A percentile compares a stretch with the other conserved stretches of the same genome.
Evolutionary conservation across 371 early-diverging fungal genomes (phyloP).

Genomic region (Actinomucor elegans): DNA sequence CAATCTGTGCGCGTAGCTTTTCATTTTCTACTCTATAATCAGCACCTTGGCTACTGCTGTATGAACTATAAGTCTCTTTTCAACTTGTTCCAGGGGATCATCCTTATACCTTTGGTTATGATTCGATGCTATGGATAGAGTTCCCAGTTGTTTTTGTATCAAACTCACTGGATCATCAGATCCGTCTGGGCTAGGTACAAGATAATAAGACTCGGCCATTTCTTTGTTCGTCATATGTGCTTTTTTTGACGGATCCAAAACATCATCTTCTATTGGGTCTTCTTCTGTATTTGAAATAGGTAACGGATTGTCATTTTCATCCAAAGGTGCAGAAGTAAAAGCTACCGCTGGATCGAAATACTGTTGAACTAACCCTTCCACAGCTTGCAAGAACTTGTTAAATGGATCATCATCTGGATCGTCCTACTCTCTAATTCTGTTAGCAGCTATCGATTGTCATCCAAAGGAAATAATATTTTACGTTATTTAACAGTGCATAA

Average conservation of each 20-base stretch:
- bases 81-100: no score
- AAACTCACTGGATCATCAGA: neutral
- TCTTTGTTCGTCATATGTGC: neutral
- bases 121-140: neutral
- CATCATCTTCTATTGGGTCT: neutral
- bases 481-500: conserved; percentile 25
- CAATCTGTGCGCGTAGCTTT: conserved; percentile 63
- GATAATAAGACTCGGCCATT: conserved; percentile 65
- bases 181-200: conserved; percentile 25
- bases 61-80: no score
- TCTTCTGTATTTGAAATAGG: no score
- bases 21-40: conserved; percentile 61
- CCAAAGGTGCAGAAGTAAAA: conserved; percentile 71
- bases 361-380: conserved; percentile 71
- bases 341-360: conserved; percentile 72
- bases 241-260: neutral
- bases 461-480: no score
- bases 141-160: neutral
- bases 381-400: conserved; percentile 79
- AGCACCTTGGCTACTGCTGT: neutral
- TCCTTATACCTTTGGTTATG: no score
- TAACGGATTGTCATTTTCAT: conserved; percentile 50
- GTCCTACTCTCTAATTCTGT: conserved; percentile 22
- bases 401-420: conserved; percentile 69
- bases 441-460: no score